Percentiles rank a stretch among this genome's conserved stretches.
These are phyloP conservation scores for Hyphodiscus sp. DNA, from an alignment of 2,329 filamentous ascomycete species.

Conservation along the genomic window DNA sequence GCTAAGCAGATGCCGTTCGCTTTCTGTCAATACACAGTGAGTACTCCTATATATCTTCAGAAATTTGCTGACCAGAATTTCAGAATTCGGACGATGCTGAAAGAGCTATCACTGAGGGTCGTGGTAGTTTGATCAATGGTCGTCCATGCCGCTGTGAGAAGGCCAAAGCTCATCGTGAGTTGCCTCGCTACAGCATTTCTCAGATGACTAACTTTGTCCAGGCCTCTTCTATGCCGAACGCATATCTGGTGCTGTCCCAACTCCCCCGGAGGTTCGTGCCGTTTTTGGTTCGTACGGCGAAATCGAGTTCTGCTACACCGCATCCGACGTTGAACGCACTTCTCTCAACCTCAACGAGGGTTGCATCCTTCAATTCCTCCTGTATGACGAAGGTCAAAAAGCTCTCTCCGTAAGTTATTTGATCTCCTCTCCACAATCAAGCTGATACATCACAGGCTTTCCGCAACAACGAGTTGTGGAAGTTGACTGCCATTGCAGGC, in stretches of 20 bases:
- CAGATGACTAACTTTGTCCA: conserved; percentile 24
- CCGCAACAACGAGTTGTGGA: conserved; percentile 25
- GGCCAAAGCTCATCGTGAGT: conserved; percentile 51
- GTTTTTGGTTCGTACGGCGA: conserved; percentile 40
- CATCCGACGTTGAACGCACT: conserved; percentile 21
- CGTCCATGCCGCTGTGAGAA: conserved; percentile 54
- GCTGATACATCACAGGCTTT: conserved; percentile 20
- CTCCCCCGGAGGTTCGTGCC: conserved; percentile 37
- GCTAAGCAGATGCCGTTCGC: conserved; percentile 54
- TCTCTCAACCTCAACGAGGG: conserved; percentile 26
- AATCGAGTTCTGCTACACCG: conserved; percentile 29
- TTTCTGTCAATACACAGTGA: conserved; percentile 57
- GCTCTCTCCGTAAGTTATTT: conserved; percentile 39
- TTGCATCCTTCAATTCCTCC: conserved; percentile 43
- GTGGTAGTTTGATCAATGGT: conserved; percentile 44
- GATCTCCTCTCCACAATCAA: background rate
- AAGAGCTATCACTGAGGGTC: conserved; percentile 40
- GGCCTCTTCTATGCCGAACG: conserved; percentile 44
- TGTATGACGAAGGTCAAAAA: conserved; percentile 45
- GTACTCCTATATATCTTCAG: conserved; percentile 20
- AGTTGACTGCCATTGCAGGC: conserved; percentile 32
- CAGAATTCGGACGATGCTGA: conserved; percentile 45
- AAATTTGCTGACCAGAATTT: conserved; percentile 20
- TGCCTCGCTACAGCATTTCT: background rate
- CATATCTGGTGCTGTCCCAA: conserved; percentile 33